These are phyloP conservation scores for Fraxinus dipetala DNA, from an alignment of 305 asterid genomes.

Conservation along the genomic window DNA sequence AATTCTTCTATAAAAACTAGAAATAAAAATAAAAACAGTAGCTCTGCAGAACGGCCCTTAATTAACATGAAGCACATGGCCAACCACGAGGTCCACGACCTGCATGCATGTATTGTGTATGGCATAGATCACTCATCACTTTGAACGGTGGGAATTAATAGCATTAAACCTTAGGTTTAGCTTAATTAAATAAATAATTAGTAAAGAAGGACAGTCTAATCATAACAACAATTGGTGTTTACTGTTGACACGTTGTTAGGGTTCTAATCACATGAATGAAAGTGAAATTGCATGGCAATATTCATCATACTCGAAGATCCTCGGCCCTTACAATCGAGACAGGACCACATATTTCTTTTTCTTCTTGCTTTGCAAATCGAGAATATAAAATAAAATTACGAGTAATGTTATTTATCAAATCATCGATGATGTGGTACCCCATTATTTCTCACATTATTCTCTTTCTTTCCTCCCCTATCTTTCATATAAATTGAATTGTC, in stretches of 20 bases:
- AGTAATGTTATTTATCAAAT: no score
- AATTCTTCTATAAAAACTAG: no score
- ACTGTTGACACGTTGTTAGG: conserved; percentile 22
- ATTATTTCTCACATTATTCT: no score
- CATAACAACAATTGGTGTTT: conserved; percentile 2
- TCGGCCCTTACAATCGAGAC: neutral
- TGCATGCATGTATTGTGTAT: neutral
- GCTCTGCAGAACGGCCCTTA: neutral
- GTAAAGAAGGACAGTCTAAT: conserved; percentile 14
- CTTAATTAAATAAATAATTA: conserved; percentile 10
- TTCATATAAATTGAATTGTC: no score
- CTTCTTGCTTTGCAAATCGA: neutral
- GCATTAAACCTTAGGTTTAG: neutral
- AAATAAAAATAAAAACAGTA: no score
- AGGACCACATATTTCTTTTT: neutral
- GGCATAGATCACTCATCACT: neutral
- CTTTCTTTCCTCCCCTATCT: no score
- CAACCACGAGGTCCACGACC: neutral
- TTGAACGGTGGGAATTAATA: neutral
- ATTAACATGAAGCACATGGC: conserved; percentile 30
- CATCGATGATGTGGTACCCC: no score
- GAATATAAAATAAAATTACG: neutral
- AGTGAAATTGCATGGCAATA: neutral
- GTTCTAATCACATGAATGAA: conserved; percentile 20
- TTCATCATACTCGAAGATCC: neutral